A percentile compares a stretch with the other conserved stretches of the same genome.
Conservation (phyloP, 768 basidiomycete species). For the Cystofilobasidium macerans region DNA sequence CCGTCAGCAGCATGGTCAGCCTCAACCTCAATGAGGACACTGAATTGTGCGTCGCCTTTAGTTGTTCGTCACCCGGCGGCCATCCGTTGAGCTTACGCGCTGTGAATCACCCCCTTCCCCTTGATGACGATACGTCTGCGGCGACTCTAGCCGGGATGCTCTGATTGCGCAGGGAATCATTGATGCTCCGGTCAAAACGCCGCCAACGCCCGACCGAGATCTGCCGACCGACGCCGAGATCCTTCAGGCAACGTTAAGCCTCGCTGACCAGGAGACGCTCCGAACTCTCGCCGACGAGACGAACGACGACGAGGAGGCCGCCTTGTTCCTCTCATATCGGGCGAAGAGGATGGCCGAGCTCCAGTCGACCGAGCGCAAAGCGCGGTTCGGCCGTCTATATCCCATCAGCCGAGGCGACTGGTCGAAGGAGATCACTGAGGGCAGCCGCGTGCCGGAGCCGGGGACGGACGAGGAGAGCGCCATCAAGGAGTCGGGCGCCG, state of each 20-base stretch:
- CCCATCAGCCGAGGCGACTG: slow-evolving; percentile 90
- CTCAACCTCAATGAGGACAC: slow-evolving; percentile 79
- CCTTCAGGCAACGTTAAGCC: slow-evolving; percentile 30
- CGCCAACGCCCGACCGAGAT: slow-evolving; percentile 75
- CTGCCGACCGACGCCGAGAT: slow-evolving; percentile 48
- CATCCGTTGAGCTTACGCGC: background rate
- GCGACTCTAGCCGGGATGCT: slow-evolving; percentile 79
- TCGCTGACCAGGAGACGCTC: slow-evolving; percentile 46
- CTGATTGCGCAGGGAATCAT: slow-evolving; percentile 54
- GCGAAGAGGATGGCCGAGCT: slow-evolving; percentile 57
- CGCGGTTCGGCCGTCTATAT: slow-evolving; percentile 66
- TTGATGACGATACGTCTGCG: slow-evolving; percentile 23
- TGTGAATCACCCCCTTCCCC: background rate
- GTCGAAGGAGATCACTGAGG: slow-evolving; percentile 87
- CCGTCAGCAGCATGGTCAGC: slow-evolving; percentile 3
- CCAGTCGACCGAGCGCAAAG: slow-evolving; percentile 48
- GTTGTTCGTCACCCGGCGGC: background rate
- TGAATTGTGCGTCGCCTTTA: slow-evolving; percentile 62
- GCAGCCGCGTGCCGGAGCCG: slow-evolving; percentile 48
- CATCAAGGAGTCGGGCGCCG: slow-evolving; percentile 44
- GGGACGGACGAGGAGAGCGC: slow-evolving; percentile 51
- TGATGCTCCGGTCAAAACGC: too few relatives aligned
- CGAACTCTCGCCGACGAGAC: slow-evolving; percentile 61
- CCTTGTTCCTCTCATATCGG: slow-evolving; percentile 56
- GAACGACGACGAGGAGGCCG: slow-evolving; percentile 62